A percentile compares a stretch with the other conserved stretches of the same genome.
These are phyloP conservation scores for Lyophyllum decastes DNA, from an alignment of 768 basidiomycete genomes.

Conservation along the genomic window DNA sequence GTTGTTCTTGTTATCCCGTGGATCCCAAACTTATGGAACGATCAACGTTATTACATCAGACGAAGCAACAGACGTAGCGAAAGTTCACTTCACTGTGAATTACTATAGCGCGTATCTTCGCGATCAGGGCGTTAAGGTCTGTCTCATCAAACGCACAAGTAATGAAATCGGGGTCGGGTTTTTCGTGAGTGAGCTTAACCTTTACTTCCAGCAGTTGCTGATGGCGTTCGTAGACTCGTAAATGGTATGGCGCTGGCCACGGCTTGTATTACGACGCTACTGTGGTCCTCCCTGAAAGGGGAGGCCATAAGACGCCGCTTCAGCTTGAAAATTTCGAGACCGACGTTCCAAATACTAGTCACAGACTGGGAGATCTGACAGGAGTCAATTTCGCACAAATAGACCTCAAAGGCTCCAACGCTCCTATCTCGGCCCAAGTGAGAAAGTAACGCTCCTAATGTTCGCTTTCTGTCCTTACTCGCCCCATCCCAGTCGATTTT, in stretches of 20 bases:
- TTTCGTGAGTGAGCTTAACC: conserved; percentile 28
- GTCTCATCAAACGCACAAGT: conserved; percentile 25
- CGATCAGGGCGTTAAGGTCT: conserved; percentile 28
- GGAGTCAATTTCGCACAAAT: conserved; percentile 38
- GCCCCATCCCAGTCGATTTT: conserved; percentile 18
- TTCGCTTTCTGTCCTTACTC: background rate
- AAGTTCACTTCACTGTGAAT: conserved; percentile 26
- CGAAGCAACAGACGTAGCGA: conserved; percentile 20
- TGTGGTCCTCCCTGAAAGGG: conserved; percentile 36
- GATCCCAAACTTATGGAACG: conserved; percentile 23
- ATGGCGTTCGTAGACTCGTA: conserved; percentile 1
- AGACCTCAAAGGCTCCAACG: conserved; percentile 35
- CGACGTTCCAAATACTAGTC: conserved; percentile 37
- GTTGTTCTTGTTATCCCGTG: conserved; percentile 30
- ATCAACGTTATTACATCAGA: conserved; percentile 27
- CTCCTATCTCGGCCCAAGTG: conserved; percentile 34
- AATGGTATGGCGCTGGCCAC: conserved; percentile 2
- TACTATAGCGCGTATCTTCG: conserved; percentile 19
- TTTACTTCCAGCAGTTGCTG: background rate
- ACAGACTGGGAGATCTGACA: conserved; percentile 35
- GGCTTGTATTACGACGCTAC: conserved; percentile 31
- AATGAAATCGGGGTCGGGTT: conserved; percentile 35
- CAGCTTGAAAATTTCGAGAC: conserved; percentile 45
- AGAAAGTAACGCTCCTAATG: conserved; percentile 5
- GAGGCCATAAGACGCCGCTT: conserved; percentile 17